These are phyloP conservation scores for Protea cynaroides DNA, from an alignment of 164 flowering plant genomes.

Conservation along the genomic window DNA sequence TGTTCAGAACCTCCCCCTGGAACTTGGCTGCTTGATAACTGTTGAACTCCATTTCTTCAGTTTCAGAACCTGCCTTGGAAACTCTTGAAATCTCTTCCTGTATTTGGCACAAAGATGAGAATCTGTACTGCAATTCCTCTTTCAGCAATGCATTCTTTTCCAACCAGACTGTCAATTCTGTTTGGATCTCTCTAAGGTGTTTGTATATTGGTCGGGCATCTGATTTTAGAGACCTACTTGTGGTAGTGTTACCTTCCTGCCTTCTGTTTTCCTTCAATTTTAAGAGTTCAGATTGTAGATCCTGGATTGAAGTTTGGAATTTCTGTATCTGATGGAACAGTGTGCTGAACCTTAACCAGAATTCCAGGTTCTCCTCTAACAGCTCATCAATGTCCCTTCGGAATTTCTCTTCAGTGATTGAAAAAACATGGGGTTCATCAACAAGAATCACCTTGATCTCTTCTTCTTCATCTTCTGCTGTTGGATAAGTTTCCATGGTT, in stretches of 20 bases:
- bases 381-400: constrained; percentile 52
- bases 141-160: constrained; percentile 46
- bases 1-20: constrained; percentile 81
- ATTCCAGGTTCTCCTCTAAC: constrained; percentile 61
- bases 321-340: constrained; percentile 56
- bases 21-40: constrained; percentile 78
- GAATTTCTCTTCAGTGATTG: constrained; percentile 46
- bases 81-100: constrained; percentile 60
- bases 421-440: constrained; percentile 19
- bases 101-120: constrained; percentile 48
- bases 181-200: constrained; percentile 55
- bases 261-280: constrained; percentile 35
- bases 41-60: constrained; percentile 42
- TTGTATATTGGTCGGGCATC: constrained; percentile 53
- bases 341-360: constrained; percentile 64
- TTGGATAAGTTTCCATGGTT: constrained; percentile 2
- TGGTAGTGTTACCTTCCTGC: constrained; percentile 16
- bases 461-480: constrained; percentile 19
- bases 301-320: constrained; percentile 43
- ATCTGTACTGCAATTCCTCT: constrained; percentile 51
- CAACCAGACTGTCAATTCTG: constrained; percentile 58
- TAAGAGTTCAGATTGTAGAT: constrained; percentile 36
- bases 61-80: constrained; percentile 34
- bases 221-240: constrained; percentile 26
- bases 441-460: constrained; percentile 21